phyloP scores from a whole-genome alignment of 2,329 filamentous ascomycete species.

The Xylaria sp. region DNA sequence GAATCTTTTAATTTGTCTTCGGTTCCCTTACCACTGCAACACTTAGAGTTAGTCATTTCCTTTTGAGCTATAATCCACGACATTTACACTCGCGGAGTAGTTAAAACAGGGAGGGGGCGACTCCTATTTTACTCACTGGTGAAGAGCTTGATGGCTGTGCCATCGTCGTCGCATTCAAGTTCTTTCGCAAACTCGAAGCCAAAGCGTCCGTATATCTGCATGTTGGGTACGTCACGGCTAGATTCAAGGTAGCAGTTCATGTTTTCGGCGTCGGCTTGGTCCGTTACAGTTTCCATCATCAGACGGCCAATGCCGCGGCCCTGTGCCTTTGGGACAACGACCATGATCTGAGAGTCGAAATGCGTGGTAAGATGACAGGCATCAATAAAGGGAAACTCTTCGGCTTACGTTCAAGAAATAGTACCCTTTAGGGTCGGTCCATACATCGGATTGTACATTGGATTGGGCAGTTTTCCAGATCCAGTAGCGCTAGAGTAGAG shows the following conservation, averaged over 20 bases:
- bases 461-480: slow-evolving; percentile 77
- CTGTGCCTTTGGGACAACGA: slow-evolving; percentile 72
- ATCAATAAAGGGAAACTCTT: not conserved
- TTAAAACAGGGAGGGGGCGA: slow-evolving; percentile 37
- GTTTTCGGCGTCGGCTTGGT: slow-evolving; percentile 70
- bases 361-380: slow-evolving; percentile 6
- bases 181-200: slow-evolving; percentile 73
- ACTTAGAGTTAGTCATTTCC: not conserved
- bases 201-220: slow-evolving; percentile 75
- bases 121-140: slow-evolving; percentile 50
- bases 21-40: slow-evolving; percentile 10
- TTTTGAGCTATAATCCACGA: not conserved
- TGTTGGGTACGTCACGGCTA: slow-evolving; percentile 73
- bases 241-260: slow-evolving; percentile 77
- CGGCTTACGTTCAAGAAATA: slow-evolving; percentile 72
- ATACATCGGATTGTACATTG: slow-evolving; percentile 68
- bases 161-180: slow-evolving; percentile 73
- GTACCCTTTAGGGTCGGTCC: slow-evolving; percentile 73
- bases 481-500: slow-evolving; percentile 66
- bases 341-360: slow-evolving; percentile 62
- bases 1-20: not conserved
- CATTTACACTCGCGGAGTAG: not conserved
- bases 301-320: slow-evolving; percentile 73
- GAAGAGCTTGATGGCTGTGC: slow-evolving; percentile 63
- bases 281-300: slow-evolving; percentile 71